Evolutionary conservation across 1,284 basidiomycete species (phyloP), one percentile per base, ranked within the genome.

Genomic region (Puccinia polysora): DNA sequence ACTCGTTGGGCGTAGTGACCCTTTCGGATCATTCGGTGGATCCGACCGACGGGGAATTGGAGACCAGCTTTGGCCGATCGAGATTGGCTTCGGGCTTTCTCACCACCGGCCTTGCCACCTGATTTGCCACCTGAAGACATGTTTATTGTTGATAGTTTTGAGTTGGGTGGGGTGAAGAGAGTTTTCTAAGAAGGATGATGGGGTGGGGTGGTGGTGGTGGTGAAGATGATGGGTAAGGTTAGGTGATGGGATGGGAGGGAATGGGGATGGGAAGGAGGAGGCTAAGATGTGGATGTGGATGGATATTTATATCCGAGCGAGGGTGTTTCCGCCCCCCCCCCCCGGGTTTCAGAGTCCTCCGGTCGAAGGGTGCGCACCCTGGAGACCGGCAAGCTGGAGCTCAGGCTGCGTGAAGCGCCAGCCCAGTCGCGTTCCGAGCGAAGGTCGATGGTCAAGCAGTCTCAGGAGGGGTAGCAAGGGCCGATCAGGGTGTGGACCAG

Each of bases 21-120:
- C 82, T 86, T 86, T 84, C 89, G 89, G 79, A 91, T 82, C 67
- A 89, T 85, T 84, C 90, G 86, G 81, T 91, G 89, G 78, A 92
- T 88, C 85, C 90, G 89, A 81, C 88, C 88, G 76, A 92, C 90
- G 74, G 89, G 90, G 84, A 91, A 88, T 80, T 81, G 89, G 73
- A 92, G 62, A 75, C 89, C 89, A 76, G 89, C 89, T 82, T 88
- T 89, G 75, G 87, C 84, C 58, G 90, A 91, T 75, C 90, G 88
- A 53, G 90, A 90, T 25, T 56, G 50, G 25, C 60, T 65, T 18
- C 30, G 28, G 12, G 53, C 50, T 59, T 73, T 73, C 45, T 73
- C 62, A 34, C 62, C 60, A 32, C 62, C 62, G 45, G 70, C 70
- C 65, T 73, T 73, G 55, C 70, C 70, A 65, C 62, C 70, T n/a